phyloP scores from a whole-genome alignment of 768 basidiomycete genomes.

The Kwoniella dejecticola region DNA sequence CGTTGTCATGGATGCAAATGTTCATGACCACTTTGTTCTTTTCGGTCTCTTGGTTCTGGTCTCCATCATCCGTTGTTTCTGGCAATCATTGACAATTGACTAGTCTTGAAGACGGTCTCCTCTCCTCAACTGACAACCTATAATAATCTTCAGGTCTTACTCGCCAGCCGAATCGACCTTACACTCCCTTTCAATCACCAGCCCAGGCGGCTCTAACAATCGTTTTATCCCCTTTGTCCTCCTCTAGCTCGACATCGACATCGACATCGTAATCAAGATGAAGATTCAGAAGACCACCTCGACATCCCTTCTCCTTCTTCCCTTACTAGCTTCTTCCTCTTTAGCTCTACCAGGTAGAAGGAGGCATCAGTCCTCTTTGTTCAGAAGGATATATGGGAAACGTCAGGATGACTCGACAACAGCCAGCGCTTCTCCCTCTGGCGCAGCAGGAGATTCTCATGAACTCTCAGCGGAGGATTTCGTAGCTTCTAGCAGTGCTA shows the following conservation, averaged over 20 bases:
- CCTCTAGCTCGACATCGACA: not conserved
- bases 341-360: constrained; percentile 29
- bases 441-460: constrained; percentile 14
- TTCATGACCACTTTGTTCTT: not conserved
- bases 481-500: constrained; percentile 1
- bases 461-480: constrained; percentile 1
- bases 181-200: constrained; percentile 10
- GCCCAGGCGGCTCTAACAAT: constrained; percentile 39
- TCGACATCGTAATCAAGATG: constrained; percentile 8
- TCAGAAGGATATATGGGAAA: constrained; percentile 28
- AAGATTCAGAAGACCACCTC: constrained; percentile 18
- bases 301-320: constrained; percentile 34
- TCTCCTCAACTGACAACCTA: not conserved
- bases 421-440: constrained; percentile 5
- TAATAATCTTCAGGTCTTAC: constrained; percentile 6
- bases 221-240: constrained; percentile 1
- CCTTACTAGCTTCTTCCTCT: constrained; percentile 31
- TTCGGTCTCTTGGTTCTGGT: not conserved
- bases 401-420: constrained; percentile 13
- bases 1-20: not conserved
- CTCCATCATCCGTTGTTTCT: not conserved
- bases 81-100: constrained; percentile 5
- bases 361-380: constrained; percentile 13
- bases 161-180: constrained; percentile 16
- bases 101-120: constrained; percentile 26